phyloP scores from a whole-genome alignment of 371 early-diverging fungal species.

The Apophysomyces variabilis region DNA sequence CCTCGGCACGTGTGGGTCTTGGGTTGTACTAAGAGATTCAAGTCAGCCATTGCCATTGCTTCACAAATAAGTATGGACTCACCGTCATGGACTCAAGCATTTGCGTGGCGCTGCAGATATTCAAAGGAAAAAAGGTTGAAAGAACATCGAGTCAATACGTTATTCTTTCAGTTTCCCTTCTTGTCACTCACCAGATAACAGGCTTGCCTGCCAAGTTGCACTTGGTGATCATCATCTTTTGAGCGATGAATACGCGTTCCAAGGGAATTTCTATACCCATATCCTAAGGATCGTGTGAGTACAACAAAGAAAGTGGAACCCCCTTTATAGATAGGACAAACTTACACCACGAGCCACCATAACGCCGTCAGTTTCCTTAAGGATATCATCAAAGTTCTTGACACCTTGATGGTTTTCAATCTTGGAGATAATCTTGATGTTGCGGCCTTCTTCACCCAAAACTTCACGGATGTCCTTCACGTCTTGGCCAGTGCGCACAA shows the following conservation, averaged over 20 bases:
- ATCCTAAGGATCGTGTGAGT: conserved; percentile 55
- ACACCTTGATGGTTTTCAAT: conserved; percentile 97
- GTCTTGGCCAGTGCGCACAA: conserved; percentile 92
- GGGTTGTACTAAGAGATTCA: conserved; percentile 68
- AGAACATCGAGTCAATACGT: neutral
- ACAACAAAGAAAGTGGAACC: neutral
- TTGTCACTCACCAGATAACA: conserved; percentile 76
- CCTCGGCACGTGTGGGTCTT: conserved; percentile 98
- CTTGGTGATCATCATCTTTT: conserved; percentile 97
- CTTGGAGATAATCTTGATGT: conserved; percentile 95
- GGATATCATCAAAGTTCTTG: conserved; percentile 96
- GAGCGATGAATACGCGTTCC: conserved; percentile 90
- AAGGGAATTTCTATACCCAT: conserved; percentile 97
- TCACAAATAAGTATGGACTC: conserved; percentile 19
- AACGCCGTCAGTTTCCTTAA: conserved; percentile 94
- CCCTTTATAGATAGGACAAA: conserved; percentile 2
- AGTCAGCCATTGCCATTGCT: neutral
- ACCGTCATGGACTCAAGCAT: conserved; percentile 99
- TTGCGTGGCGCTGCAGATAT: conserved; percentile 84
- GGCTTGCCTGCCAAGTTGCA: conserved; percentile 96
- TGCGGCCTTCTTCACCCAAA: conserved; percentile 76
- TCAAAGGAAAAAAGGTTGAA: neutral
- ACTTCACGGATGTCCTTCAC: conserved; percentile 81
- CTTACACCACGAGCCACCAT: conserved; percentile 97
- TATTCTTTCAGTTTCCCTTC: neutral